Evolutionary conservation across 192 early-diverging fungal species (phyloP).

Genomic region (Linnemannia schmuckeri): DNA sequence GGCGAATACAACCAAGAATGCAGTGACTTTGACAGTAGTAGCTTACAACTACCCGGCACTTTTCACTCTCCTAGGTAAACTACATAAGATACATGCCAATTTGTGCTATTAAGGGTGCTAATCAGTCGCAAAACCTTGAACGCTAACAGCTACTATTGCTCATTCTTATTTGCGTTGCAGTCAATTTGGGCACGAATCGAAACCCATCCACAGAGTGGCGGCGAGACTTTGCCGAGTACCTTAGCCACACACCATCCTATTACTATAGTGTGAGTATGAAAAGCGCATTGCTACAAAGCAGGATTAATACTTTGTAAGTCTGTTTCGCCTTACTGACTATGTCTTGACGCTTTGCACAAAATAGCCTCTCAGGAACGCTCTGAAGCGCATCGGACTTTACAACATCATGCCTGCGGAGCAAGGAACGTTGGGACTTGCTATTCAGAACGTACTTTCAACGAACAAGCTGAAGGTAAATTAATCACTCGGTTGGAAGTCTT

Average conservation of each 20-base stretch:
- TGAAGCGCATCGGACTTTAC: slow-evolving; percentile 50
- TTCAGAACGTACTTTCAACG: slow-evolving; percentile 23
- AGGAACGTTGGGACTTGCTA: slow-evolving; percentile 8
- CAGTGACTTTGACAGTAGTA: slow-evolving; percentile 80
- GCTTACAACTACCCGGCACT: slow-evolving; percentile 85
- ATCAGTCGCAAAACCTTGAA: too few relatives aligned
- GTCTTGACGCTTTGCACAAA: neutral
- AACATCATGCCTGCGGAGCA: slow-evolving; percentile 49
- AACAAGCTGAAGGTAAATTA: slow-evolving; percentile 53
- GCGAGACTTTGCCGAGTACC: slow-evolving; percentile 71
- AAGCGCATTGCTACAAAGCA: too few relatives aligned
- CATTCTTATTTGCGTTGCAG: neutral
- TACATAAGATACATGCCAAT: neutral
- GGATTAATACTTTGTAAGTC: slow-evolving; percentile 1
- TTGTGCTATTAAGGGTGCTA: neutral
- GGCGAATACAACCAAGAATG: slow-evolving; percentile 70
- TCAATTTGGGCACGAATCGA: slow-evolving; percentile 22
- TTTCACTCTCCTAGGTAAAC: slow-evolving; percentile 73
- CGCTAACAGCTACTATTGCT: neutral
- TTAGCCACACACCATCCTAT: slow-evolving; percentile 75
- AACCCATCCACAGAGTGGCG: slow-evolving; percentile 63
- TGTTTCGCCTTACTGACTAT: slow-evolving; percentile 31
- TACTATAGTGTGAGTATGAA: slow-evolving; percentile 67
- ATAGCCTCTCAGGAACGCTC: slow-evolving; percentile 42
- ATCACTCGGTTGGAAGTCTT: too few relatives aligned